Evolutionary conservation across 306 rosid genomes (phyloP).

Genomic region (Lathyrus aphaca): DNA sequence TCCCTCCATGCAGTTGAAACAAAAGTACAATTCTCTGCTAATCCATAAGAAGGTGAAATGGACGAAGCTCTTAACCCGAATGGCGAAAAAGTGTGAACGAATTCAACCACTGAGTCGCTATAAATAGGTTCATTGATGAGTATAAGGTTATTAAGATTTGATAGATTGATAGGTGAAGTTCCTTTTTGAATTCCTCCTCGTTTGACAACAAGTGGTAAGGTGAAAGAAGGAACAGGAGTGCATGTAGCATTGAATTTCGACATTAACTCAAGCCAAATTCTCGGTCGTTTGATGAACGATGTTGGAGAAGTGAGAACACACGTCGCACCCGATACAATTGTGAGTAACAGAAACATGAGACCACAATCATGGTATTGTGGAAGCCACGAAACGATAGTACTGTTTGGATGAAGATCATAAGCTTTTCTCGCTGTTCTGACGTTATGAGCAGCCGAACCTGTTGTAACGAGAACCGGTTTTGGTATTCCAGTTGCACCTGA

Average conservation of each 20-base stretch:
- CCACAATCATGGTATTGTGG: conserved; percentile 92
- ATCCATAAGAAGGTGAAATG: conserved; percentile 76
- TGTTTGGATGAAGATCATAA: conserved; percentile 77
- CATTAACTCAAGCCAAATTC: conserved; percentile 72
- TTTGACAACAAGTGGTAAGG: conserved; percentile 66
- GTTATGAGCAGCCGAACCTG: conserved; percentile 81
- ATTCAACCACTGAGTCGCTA: conserved; percentile 55
- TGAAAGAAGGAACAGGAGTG: conserved; percentile 79
- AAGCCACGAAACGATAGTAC: conserved; percentile 72
- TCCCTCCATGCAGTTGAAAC: conserved; percentile 79
- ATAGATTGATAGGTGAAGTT: conserved; percentile 43
- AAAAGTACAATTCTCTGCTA: conserved; percentile 88
- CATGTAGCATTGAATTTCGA: conserved; percentile 70
- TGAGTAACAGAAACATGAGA: conserved; percentile 74
- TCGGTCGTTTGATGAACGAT: conserved; percentile 61
- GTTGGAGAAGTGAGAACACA: conserved; percentile 65
- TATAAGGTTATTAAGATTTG: conserved; percentile 59
- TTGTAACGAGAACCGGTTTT: conserved; percentile 72
- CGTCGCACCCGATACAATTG: conserved; percentile 70
- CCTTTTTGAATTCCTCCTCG: conserved; percentile 58
- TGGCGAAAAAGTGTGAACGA: conserved; percentile 49
- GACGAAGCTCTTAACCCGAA: conserved; percentile 59
- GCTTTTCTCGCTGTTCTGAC: conserved; percentile 70
- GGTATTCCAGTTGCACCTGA: conserved; percentile 80
- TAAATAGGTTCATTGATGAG: conserved; percentile 77